Base-by-base conservation (phyloP, 2,329 filamentous ascomycete species). In the Sclerotinia spermophila region DNA sequence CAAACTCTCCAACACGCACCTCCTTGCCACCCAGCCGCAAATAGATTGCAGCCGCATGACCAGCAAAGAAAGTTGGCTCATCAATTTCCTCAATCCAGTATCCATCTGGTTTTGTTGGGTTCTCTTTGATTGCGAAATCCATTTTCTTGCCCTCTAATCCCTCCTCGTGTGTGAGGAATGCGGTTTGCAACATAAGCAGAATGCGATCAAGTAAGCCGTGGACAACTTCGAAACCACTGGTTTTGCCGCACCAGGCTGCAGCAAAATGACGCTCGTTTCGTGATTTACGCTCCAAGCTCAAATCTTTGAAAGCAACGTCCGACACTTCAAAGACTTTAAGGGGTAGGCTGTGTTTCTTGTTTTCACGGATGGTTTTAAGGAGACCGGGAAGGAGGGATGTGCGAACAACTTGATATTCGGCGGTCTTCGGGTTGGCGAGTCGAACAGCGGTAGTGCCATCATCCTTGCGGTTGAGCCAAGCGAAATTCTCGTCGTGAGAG, bases 401-500 rank as follows among this genome's bases (percentile, higher is more conserved):
- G 71, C 94, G 91, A 38, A 97, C 94, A 69, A 97, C 90, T 82
- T 97, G 94, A 82, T 97, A 97, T 80, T 97, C 94, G 38, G 89
- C 86, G 0, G 94, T 96, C 84, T 97, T 97, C 70, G 94, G 94
- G 81, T 97, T 97, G 74, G 92, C 92, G 55, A 97, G 90, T 77
- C 89, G 90, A 75, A 97, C 89, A 40, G 93, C 94, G 0, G 90
- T 93, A 71, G 86, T 90, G 74, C 93, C 93, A 77, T 97, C 92
- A 76, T 97, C 94, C 79, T 90, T 89, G 79, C 94, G 91, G 83
- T 97, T 97, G 67, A 99, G 85, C 92, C 93, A 97, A 72, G 86
- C 90, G 81, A 98, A 99, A 84, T 99, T 99, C 86, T 99, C 96
- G 79, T 98, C 95, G 81, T 97, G 94, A 60, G 93, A 97, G 86